These are phyloP conservation scores for Malus sieversii DNA, from an alignment of 306 rosid genomes.

Conservation along the genomic window DNA sequence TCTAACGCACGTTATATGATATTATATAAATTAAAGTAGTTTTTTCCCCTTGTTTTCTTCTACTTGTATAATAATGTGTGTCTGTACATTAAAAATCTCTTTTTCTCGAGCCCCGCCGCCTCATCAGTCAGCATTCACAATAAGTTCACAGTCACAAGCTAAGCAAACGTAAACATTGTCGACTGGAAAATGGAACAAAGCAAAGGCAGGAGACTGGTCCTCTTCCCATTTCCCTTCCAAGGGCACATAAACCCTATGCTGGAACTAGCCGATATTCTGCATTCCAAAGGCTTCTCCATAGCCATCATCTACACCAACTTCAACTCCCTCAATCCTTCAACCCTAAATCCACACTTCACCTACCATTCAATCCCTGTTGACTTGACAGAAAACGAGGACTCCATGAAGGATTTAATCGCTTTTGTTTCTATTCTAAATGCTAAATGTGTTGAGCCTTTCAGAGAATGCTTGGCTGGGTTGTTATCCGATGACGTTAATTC, in stretches of 20 bases:
- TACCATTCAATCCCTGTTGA: conserved; percentile 25
- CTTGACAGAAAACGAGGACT: conserved; percentile 1
- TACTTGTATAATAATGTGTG: no score
- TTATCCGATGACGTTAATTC: not conserved
- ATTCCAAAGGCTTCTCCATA: conserved; percentile 27
- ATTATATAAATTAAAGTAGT: no score
- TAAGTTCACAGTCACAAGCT: no score
- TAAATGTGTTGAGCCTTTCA: conserved; percentile 23
- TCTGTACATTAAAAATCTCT: no score
- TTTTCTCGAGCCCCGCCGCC: no score
- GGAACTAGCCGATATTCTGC: conserved; percentile 15
- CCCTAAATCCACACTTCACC: conserved; percentile 34
- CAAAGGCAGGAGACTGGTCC: not conserved
- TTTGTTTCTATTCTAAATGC: conserved; percentile 15
- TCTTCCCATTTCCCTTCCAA: conserved; percentile 15
- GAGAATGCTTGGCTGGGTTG: conserved; percentile 19
- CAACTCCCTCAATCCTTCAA: conserved; percentile 21
- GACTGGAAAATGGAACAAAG: not conserved
- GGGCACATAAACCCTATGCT: conserved; percentile 28
- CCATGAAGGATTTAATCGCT: not conserved
- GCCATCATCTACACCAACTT: conserved; percentile 19
- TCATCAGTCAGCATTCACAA: no score
- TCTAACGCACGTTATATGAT: no score
- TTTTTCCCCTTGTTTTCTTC: no score
- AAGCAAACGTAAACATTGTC: no score